Evolutionary conservation across 2,329 filamentous ascomycete genomes (phyloP).

Genomic region (Bipolaris bicolor): DNA sequence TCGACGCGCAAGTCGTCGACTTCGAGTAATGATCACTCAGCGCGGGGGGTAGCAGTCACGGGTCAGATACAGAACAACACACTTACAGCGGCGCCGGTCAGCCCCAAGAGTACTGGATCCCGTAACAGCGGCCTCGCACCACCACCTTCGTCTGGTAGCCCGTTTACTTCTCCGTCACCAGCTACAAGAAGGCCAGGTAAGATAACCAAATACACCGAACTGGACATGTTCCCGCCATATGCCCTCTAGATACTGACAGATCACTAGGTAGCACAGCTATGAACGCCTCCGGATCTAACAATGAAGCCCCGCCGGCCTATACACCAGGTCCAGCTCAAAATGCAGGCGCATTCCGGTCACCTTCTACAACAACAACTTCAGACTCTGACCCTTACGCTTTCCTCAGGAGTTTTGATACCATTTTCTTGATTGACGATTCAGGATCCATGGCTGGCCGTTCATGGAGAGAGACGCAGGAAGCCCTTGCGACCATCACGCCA

Average conservation of each 20-base stretch:
- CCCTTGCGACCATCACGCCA: slow-evolving; percentile 75
- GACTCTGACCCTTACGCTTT: slow-evolving; percentile 71
- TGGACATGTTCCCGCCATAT: background rate
- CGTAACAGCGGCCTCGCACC: slow-evolving; percentile 26
- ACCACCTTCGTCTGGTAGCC: slow-evolving; percentile 21
- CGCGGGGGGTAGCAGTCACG: slow-evolving; percentile 8
- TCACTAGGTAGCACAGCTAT: slow-evolving; percentile 34
- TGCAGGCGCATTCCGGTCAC: slow-evolving; percentile 3
- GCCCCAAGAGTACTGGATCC: slow-evolving; percentile 17
- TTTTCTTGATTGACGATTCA: slow-evolving; percentile 93
- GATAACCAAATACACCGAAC: slow-evolving; percentile 12
- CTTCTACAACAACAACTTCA: slow-evolving; percentile 17
- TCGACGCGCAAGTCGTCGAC: slow-evolving; percentile 20
- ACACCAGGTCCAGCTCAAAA: slow-evolving; percentile 35
- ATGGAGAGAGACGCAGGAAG: slow-evolving; percentile 76
- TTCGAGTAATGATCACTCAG: slow-evolving; percentile 10
- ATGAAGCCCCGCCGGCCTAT: slow-evolving; percentile 54
- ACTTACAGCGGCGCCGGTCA: slow-evolving; percentile 7
- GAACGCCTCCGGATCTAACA: slow-evolving; percentile 35
- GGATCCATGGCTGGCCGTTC: slow-evolving; percentile 78
- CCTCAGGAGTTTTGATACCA: slow-evolving; percentile 79
- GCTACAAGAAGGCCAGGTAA: slow-evolving; percentile 50
- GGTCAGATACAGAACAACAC: slow-evolving; percentile 2
- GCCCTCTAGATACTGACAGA: slow-evolving; percentile 4
- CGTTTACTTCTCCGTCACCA: slow-evolving; percentile 33